phyloP scores from a whole-genome alignment of 2,329 filamentous ascomycete genomes.

The Scedosporium minutisporum region DNA sequence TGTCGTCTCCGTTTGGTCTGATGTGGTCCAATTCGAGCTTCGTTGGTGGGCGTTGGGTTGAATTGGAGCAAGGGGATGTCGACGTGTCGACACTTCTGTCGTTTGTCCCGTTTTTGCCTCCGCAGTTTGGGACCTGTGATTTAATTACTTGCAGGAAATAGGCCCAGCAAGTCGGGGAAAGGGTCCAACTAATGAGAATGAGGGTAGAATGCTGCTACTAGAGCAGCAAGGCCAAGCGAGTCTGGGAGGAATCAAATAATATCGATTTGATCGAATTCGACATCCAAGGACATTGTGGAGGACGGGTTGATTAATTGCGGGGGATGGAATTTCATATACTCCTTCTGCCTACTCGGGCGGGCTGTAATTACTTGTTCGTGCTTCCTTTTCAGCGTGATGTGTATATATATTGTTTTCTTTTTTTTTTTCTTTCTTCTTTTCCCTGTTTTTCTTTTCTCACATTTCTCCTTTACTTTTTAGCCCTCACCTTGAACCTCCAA shows the following conservation, averaged over 20 bases:
- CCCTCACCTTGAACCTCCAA: background rate
- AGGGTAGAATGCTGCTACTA: background rate
- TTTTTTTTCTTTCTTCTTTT: background rate
- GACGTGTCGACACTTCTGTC: background rate
- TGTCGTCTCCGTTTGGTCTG: background rate
- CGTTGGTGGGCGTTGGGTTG: constrained; percentile 1
- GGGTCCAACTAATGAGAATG: background rate
- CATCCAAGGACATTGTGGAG: no score
- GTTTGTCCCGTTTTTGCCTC: background rate
- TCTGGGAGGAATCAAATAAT: background rate
- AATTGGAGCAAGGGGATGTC: background rate
- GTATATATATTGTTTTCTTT: background rate
- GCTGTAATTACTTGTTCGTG: background rate
- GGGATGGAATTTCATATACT: no score
- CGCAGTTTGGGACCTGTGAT: background rate
- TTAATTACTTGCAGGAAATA: background rate
- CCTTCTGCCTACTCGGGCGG: no score
- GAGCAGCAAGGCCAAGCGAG: background rate
- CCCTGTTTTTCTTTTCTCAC: background rate
- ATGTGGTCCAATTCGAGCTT: background rate
- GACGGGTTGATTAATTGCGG: no score
- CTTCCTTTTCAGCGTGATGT: background rate
- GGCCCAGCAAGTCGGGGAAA: background rate
- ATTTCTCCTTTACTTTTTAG: background rate
- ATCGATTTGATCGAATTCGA: background rate